Evolutionary conservation across 75 land plant genomes (phyloP).

Genomic region (Cunninghamia lanceolata): DNA sequence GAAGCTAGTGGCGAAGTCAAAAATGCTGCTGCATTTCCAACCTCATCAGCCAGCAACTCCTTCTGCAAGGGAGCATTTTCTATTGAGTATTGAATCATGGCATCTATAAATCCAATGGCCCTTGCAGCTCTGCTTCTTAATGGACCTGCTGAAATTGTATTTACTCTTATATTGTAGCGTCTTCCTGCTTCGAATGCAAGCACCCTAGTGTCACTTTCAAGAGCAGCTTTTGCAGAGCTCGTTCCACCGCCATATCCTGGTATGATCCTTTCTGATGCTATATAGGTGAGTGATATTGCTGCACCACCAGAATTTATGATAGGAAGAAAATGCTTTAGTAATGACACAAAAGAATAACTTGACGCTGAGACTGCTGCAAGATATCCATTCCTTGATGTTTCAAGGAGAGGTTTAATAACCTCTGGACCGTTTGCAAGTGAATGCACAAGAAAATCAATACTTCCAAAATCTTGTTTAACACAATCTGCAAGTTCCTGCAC

Average conservation of each 20-base stretch:
- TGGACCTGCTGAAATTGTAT: conserved; percentile 99
- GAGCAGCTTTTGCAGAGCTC: conserved; percentile 98
- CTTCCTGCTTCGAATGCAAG: conserved; percentile 97
- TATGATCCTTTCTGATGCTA: too few relatives aligned
- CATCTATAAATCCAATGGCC: conserved; percentile 96
- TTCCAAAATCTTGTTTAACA: conserved; percentile 93
- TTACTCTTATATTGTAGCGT: conserved; percentile 69
- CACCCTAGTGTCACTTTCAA: conserved; percentile 96
- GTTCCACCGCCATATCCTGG: conserved; percentile 99
- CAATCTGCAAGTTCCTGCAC: conserved; percentile 92
- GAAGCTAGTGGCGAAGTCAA: conserved; percentile 87
- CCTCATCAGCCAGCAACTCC: conserved; percentile 88
- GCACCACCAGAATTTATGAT: too few relatives aligned
- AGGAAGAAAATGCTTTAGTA: too few relatives aligned
- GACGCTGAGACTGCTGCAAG: too few relatives aligned
- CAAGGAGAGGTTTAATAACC: too few relatives aligned
- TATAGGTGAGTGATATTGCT: too few relatives aligned
- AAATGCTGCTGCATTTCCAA: conserved; percentile 92
- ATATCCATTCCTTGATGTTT: too few relatives aligned
- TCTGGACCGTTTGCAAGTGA: too few relatives aligned
- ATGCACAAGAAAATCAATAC: conserved; percentile 94
- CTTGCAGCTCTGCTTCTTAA: conserved; percentile 95
- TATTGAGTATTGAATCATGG: conserved; percentile 84
- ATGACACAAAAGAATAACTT: conserved; percentile 85
- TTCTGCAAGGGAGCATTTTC: conserved; percentile 91